Evolutionary conservation across 2,329 filamentous ascomycete species (phyloP).

Genomic region (Coniochaeta sp.): DNA sequence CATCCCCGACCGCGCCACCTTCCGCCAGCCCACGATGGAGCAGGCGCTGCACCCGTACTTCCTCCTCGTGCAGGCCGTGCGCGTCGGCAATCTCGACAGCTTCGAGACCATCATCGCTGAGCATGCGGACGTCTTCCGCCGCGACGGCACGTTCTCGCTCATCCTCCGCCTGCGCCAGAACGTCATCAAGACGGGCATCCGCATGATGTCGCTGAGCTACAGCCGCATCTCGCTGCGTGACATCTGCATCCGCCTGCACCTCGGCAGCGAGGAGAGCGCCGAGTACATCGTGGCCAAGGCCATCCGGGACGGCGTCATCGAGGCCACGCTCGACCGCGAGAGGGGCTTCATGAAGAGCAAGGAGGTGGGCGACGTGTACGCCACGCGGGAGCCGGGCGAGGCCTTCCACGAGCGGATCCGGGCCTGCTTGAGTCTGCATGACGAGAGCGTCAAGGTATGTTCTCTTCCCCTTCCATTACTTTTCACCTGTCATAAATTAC

Average conservation of each 20-base stretch:
- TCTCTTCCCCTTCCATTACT: background rate
- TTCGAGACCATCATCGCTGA: constrained; percentile 82
- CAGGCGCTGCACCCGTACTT: constrained; percentile 87
- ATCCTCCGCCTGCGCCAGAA: constrained; percentile 94
- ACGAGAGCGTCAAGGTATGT: constrained; percentile 93
- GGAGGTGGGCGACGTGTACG: constrained; percentile 91
- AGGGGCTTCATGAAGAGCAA: constrained; percentile 98
- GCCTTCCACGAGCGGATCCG: constrained; percentile 95
- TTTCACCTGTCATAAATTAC: background rate
- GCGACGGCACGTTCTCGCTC: constrained; percentile 90
- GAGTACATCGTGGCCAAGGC: constrained; percentile 99
- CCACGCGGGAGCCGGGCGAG: constrained; percentile 90
- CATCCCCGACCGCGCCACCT: constrained; percentile 90
- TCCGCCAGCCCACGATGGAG: constrained; percentile 84
- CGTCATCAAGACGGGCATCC: constrained; percentile 98
- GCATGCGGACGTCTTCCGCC: constrained; percentile 78
- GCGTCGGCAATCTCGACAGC: constrained; percentile 90
- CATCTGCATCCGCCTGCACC: constrained; percentile 89
- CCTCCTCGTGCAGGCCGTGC: constrained; percentile 86
- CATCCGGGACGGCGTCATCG: constrained; percentile 94
- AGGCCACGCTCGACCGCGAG: constrained; percentile 90
- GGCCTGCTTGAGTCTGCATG: constrained; percentile 84
- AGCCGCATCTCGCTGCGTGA: constrained; percentile 94
- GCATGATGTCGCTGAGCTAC: constrained; percentile 98
- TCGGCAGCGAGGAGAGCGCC: constrained; percentile 93